Conservation (phyloP, 352 stramenopile species). For the Phytophthora pseudosyringae region DNA sequence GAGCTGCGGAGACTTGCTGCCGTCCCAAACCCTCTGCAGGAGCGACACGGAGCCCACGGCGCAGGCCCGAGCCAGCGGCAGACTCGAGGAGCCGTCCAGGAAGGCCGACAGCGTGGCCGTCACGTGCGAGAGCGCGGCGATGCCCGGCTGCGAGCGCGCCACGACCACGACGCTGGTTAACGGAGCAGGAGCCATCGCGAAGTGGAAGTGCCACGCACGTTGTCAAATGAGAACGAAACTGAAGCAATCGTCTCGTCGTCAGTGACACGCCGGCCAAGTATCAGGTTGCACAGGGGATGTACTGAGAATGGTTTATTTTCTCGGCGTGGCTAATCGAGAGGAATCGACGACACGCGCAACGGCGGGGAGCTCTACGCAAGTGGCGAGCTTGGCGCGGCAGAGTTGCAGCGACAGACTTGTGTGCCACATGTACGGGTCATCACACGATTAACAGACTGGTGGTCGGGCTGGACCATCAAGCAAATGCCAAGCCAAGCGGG, state of each 20-base stretch:
- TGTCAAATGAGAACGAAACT: conserved; percentile 32
- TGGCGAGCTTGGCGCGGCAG: too few species aligned
- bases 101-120: conserved; percentile 22
- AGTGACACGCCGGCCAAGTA: conserved; percentile 10
- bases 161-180: conserved; percentile 29
- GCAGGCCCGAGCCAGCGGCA: conserved; percentile 30
- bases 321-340: background rate
- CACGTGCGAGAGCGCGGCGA: conserved; percentile 33
- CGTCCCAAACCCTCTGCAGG: conserved; percentile 21
- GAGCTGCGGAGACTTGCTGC: conserved; percentile 24
- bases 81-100: conserved; percentile 28
- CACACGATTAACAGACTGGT: too few species aligned
- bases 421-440: too few species aligned
- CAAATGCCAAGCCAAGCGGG: background rate
- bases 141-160: conserved; percentile 18
- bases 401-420: too few species aligned
- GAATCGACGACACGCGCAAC: background rate
- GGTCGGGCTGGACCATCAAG: background rate
- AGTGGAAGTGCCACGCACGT: conserved; percentile 20
- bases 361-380: too few species aligned
- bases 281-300: background rate
- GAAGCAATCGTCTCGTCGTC: conserved; percentile 28
- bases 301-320: background rate
- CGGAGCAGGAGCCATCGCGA: conserved; percentile 21
- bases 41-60: conserved; percentile 23